Percentiles rank a stretch among this genome's conserved stretches.
Evolutionary conservation across 2,329 filamentous ascomycete genomes (phyloP).

Genomic region (Blumeria hordei): DNA sequence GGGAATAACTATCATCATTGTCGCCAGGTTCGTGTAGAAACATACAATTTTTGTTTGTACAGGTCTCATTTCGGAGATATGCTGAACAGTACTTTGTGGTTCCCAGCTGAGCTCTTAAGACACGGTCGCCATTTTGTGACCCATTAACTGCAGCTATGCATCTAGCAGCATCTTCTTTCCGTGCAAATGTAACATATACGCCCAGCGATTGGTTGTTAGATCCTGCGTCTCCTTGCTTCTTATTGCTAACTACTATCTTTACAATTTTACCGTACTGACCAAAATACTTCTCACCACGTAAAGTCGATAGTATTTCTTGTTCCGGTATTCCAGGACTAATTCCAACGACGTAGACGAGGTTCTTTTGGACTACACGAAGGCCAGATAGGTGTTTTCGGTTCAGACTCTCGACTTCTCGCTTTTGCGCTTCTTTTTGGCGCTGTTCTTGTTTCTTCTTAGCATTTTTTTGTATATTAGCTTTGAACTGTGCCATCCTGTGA

Average conservation of each 20-base stretch:
- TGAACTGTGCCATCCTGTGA: constrained; percentile 45
- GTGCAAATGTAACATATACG: constrained; percentile 94
- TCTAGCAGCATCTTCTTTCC: constrained; percentile 65
- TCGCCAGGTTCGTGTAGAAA: constrained; percentile 97
- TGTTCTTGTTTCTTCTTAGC: constrained; percentile 74
- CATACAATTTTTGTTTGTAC: constrained; percentile 91
- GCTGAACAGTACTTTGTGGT: constrained; percentile 98
- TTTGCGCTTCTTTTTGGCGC: constrained; percentile 85
- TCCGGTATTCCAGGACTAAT: constrained; percentile 79
- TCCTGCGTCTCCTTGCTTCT: constrained; percentile 36
- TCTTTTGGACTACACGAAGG: constrained; percentile 91
- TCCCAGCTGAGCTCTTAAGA: constrained; percentile 55
- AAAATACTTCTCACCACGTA: constrained; percentile 82
- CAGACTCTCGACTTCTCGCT: constrained; percentile 83
- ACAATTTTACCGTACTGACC: constrained; percentile 96
- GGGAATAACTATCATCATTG: constrained; percentile 86
- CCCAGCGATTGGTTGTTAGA: constrained; percentile 47
- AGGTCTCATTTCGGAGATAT: constrained; percentile 81
- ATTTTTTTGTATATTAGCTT: constrained; percentile 61
- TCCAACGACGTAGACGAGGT: constrained; percentile 92
- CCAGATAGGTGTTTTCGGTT: constrained; percentile 91
- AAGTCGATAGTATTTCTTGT: constrained; percentile 71
- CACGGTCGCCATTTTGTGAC: constrained; percentile 69
- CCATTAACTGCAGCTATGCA: constrained; percentile 89
- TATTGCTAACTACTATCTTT: constrained; percentile 96